These are phyloP conservation scores for Kuraishia ogatae DNA, from an alignment of 805 yeast species.

Conservation along the genomic window DNA sequence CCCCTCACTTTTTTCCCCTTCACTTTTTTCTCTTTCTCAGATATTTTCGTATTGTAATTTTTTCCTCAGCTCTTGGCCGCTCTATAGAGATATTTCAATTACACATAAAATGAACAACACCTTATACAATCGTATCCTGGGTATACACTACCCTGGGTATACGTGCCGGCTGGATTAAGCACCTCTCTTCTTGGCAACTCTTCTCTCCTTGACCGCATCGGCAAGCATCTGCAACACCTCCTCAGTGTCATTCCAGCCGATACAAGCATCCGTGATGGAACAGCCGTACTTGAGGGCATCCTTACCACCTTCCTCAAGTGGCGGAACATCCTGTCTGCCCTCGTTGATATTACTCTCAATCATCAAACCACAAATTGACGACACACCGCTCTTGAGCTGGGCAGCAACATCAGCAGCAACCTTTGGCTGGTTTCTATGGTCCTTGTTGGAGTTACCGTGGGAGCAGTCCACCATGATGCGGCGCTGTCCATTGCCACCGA, in stretches of 20 bases:
- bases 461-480: slow-evolving; percentile 94
- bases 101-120: not conserved
- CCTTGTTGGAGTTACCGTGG: slow-evolving; percentile 94
- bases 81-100: not conserved
- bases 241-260: slow-evolving; percentile 84
- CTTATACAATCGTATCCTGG: not conserved
- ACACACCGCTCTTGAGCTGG: slow-evolving; percentile 78
- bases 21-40: not conserved
- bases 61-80: not conserved
- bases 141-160: not conserved
- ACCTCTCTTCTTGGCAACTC: slow-evolving; percentile 24
- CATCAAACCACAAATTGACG: slow-evolving; percentile 84
- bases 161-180: not conserved
- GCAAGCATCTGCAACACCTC: slow-evolving; percentile 72
- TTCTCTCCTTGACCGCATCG: slow-evolving; percentile 76
- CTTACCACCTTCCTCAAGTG: slow-evolving; percentile 39
- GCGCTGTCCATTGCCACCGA: slow-evolving; percentile 35
- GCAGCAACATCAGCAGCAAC: slow-evolving; percentile 78
- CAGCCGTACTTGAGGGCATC: slow-evolving; percentile 81
- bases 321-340: slow-evolving; percentile 82
- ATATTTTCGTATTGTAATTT: too few relatives aligned
- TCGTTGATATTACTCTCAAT: slow-evolving; percentile 87
- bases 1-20: not conserved
- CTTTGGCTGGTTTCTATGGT: slow-evolving; percentile 90
- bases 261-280: slow-evolving; percentile 96